phyloP scores from a whole-genome alignment of 768 basidiomycete species.

The Chlorophyllum brunneum region DNA sequence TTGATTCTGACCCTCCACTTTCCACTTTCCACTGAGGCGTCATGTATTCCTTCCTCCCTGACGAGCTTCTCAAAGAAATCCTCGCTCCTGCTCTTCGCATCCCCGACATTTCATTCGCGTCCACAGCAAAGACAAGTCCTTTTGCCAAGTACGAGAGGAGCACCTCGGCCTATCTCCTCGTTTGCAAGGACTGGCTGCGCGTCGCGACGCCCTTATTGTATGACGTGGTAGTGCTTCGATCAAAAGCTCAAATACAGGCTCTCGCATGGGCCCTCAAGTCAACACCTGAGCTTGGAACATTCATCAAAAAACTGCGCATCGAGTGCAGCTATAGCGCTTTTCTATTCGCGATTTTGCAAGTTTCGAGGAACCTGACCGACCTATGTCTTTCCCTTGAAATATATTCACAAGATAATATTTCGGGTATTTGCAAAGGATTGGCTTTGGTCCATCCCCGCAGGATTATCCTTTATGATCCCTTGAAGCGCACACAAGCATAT shows the following conservation, averaged over 20 bases:
- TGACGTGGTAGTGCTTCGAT: constrained; percentile 21
- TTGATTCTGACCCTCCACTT: too few relatives aligned
- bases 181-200: constrained; percentile 24
- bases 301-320: constrained; percentile 21
- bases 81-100: constrained; percentile 18
- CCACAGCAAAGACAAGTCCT: constrained; percentile 13
- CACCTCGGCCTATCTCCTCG: constrained; percentile 18
- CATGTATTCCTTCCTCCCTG: constrained; percentile 17
- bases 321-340: constrained; percentile 19
- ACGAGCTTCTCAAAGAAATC: constrained; percentile 21
- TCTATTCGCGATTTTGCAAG: not conserved
- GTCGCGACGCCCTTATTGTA: constrained; percentile 24
- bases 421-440: not conserved
- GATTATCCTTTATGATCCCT: not conserved
- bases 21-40: too few relatives aligned
- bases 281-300: constrained; percentile 14
- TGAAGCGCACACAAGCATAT: not conserved
- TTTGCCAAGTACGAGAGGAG: constrained; percentile 15
- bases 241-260: constrained; percentile 22
- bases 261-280: constrained; percentile 16
- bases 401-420: constrained; percentile 2
- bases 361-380: not conserved
- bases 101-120: constrained; percentile 17
- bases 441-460: not conserved
- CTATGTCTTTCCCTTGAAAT: constrained; percentile 5